phyloP scores from a whole-genome alignment of 176 grass and related monocot genomes.

The Melocanna baccifera region DNA sequence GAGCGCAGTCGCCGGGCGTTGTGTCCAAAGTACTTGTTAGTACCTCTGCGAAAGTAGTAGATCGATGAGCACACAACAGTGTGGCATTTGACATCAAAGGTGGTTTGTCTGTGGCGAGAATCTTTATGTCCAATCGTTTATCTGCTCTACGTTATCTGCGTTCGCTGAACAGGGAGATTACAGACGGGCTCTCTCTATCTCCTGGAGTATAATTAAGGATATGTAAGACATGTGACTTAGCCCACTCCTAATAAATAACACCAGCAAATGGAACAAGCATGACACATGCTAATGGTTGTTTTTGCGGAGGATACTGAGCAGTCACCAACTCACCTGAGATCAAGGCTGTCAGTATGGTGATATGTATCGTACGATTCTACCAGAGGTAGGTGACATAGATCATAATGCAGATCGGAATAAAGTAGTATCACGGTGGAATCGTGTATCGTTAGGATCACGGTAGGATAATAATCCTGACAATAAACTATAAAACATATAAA shows the following conservation, averaged over 20 bases:
- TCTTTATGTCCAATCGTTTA: not conserved
- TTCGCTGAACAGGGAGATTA: not conserved
- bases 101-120: not conserved
- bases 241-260: not conserved
- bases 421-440: too few relatives aligned
- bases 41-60: not conserved
- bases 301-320: not conserved
- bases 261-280: not conserved
- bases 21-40: not conserved
- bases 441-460: too few relatives aligned
- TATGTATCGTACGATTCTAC: too few relatives aligned
- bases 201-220: not conserved
- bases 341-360: too few relatives aligned
- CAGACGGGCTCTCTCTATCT: not conserved
- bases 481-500: too few relatives aligned
- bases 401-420: too few relatives aligned
- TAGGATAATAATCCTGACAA: too few relatives aligned
- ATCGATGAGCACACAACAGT: not conserved
- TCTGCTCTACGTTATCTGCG: not conserved
- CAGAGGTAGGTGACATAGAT: too few relatives aligned
- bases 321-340: not conserved
- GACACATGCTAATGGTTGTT: not conserved
- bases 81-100: not conserved
- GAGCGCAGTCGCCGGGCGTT: too few relatives aligned
- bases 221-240: not conserved